phyloP scores from a whole-genome alignment of 768 basidiomycete genomes.

The Lactarius quietus region DNA sequence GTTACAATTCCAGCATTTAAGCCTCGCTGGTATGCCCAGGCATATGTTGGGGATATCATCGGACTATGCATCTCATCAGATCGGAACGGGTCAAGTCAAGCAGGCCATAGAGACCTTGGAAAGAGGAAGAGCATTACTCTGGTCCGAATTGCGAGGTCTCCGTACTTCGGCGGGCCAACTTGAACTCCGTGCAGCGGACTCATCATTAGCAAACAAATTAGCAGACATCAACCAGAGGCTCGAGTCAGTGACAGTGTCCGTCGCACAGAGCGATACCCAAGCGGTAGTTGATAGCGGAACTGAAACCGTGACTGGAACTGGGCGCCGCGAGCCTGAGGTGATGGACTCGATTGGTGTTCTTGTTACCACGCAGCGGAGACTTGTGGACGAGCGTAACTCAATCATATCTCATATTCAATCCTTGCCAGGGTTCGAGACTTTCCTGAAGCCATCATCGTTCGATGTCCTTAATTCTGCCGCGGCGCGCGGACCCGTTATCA shows the following conservation, averaged over 20 bases:
- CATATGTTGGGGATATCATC: not conserved
- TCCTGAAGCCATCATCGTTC: not conserved
- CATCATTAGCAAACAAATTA: not conserved
- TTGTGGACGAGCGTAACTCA: not conserved
- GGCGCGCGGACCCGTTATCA: not conserved
- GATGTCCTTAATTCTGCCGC: not conserved
- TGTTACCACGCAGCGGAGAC: not conserved
- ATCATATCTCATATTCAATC: not conserved
- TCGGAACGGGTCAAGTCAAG: not conserved
- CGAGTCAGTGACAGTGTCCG: not conserved
- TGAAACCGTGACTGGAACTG: too few relatives aligned
- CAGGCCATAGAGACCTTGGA: conserved; percentile 6
- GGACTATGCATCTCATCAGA: not conserved
- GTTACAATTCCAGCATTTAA: not conserved
- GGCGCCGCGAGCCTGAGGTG: not conserved
- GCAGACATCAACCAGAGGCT: not conserved
- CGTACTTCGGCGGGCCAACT: not conserved
- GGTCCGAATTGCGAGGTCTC: not conserved
- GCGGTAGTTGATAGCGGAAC: not conserved
- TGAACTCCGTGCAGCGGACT: not conserved
- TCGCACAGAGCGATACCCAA: too few relatives aligned
- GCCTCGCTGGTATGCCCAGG: not conserved
- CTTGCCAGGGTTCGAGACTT: not conserved
- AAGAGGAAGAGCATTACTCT: conserved; percentile 3
- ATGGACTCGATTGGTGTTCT: conserved; percentile 35